Percentiles rank a stretch among this genome's conserved stretches.
These are phyloP conservation scores for Gentiana dahurica DNA, from an alignment of 257 asterid species.

Conservation along the genomic window DNA sequence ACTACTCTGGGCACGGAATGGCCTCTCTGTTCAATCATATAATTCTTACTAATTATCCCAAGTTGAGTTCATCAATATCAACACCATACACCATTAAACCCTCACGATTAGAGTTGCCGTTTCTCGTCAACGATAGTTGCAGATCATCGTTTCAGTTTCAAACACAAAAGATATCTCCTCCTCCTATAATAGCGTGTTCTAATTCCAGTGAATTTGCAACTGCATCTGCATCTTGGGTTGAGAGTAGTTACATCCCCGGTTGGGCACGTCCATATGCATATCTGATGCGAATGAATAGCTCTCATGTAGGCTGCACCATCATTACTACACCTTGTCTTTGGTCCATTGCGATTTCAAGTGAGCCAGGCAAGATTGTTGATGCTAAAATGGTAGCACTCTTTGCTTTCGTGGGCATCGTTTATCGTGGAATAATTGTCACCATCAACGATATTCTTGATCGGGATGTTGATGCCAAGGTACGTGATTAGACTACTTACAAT, in stretches of 20 bases:
- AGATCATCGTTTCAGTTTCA: no score
- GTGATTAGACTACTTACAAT: no score
- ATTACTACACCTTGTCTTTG: background rate
- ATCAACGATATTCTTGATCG: background rate
- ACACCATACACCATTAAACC: no score
- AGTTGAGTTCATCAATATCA: no score
- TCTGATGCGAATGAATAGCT: background rate
- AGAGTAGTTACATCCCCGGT: background rate
- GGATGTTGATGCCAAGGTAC: background rate
- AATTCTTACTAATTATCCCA: no score
- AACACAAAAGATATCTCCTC: no score
- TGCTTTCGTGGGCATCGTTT: background rate
- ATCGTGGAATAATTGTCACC: background rate
- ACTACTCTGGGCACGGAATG: no score
- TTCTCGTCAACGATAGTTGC: no score
- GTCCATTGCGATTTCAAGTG: background rate
- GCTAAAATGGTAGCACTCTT: background rate
- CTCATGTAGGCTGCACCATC: background rate
- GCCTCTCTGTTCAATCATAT: no score
- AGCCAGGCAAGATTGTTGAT: background rate
- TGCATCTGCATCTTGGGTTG: background rate
- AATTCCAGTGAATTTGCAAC: no score
- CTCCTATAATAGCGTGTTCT: no score
- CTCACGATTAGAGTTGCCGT: no score
- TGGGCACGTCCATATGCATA: background rate